A percentile compares a stretch with the other conserved stretches of the same genome.
phyloP scores from a whole-genome alignment of 805 yeast species.

The Barnettozyma populi region DNA sequence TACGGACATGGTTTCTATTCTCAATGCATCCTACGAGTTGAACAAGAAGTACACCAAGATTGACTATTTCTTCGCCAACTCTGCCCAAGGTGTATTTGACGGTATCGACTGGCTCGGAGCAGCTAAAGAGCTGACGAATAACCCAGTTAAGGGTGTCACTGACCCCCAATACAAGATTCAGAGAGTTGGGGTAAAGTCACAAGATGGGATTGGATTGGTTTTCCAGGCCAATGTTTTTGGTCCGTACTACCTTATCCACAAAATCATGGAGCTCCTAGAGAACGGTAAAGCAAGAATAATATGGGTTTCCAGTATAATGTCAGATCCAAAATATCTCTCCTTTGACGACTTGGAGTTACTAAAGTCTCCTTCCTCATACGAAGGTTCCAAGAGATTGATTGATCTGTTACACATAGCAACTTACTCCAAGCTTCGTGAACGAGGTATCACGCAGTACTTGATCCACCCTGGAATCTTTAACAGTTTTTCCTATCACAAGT shows the following conservation, averaged over 20 bases:
- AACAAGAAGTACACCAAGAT: slow-evolving; percentile 56
- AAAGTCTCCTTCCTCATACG: slow-evolving; percentile 65
- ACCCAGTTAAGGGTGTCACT: slow-evolving; percentile 82
- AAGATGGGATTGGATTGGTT: slow-evolving; percentile 78
- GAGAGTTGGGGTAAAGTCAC: slow-evolving; percentile 65
- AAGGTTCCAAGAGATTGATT: slow-evolving; percentile 83
- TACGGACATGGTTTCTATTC: slow-evolving; percentile 79
- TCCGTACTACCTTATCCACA: slow-evolving; percentile 79
- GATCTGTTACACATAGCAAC: slow-evolving; percentile 79
- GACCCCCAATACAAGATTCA: slow-evolving; percentile 84
- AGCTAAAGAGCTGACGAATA: slow-evolving; percentile 51
- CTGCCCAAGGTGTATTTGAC: slow-evolving; percentile 82
- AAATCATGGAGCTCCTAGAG: slow-evolving; percentile 48
- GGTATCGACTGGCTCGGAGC: slow-evolving; percentile 90
- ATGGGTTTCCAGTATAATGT: slow-evolving; percentile 85
- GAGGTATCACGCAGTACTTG: slow-evolving; percentile 65
- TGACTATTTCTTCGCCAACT: slow-evolving; percentile 78
- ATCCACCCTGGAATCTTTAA: slow-evolving; percentile 94
- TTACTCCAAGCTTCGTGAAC: slow-evolving; percentile 42
- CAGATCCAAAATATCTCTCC: slow-evolving; percentile 68
- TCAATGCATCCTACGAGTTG: slow-evolving; percentile 69
- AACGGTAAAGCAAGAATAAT: slow-evolving; percentile 58
- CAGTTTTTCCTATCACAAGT: slow-evolving; percentile 72
- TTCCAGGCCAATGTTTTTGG: slow-evolving; percentile 97
- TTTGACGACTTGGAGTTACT: slow-evolving; percentile 71